Base-by-base conservation (phyloP, 2,329 filamentous ascomycete genomes). In the Aspergillus sp. region DNA sequence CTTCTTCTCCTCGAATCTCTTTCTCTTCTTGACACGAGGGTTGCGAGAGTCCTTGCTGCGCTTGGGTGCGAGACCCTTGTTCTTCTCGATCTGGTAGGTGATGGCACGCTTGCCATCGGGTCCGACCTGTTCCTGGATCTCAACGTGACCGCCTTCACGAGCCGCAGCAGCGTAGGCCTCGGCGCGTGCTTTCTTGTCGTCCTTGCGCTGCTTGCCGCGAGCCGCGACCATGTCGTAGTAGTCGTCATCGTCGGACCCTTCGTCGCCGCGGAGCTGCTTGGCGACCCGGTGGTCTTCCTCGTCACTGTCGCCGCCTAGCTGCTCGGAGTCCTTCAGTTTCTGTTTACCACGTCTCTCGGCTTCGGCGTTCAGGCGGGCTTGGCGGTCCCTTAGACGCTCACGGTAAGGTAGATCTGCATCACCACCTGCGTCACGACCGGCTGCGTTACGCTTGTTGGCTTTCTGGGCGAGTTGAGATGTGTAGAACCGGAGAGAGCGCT, bases 401-500 rank as follows among this genome's bases (percentile, higher is more conserved):
- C 93, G 87, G 75, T 97, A 89, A 2, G 95, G 95, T 55, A 83
- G 58, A 82, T 92, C 66, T 71, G 84, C 62, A 78, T 85, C 65
- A 75, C 84, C 60, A 77, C 83, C 59, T 81, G 89, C 64, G 84
- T 91, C 74, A 82, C 88, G 42, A 82, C 88, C 64, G 84, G 90
- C 76, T 80, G 79, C 62, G 70, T 87, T 68, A 73, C 83, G 91
- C 74, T 91, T 93, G 80, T 92, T 96, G 59, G 91, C 88, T 78
- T 97, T 98, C 75, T 98, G 94, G 27, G 91, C 90, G 66, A 99
- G 95, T 75, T 99, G 95, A 3, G 93, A 96, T 2, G 96, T 98
- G 84, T 99, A 99, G 83, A 99, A 99, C 64, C 92, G 90, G 60
- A 99, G 85, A 65, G 87, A 92, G 82, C 96, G 96, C 83, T 95